Evolutionary conservation across 2,329 filamentous ascomycete species (phyloP), one percentile per base, ranked within the genome.

Genomic region (Zymoseptoria brevis): DNA sequence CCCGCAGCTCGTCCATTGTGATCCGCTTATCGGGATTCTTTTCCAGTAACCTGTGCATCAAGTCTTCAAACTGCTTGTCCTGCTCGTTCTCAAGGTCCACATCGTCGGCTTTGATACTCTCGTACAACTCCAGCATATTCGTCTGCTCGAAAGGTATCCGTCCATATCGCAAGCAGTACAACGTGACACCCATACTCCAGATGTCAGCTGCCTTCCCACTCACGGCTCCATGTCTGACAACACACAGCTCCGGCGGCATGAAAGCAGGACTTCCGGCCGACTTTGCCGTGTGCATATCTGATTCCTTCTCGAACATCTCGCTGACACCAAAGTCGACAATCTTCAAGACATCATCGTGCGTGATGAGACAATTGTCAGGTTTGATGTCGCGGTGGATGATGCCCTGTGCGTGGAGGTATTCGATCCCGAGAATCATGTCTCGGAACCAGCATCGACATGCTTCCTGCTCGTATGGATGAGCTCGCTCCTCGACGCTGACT

Each of bases 311-410:
- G 67, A 99, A 99, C 86, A 99, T 96, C 72, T 99, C 93, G 0
- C 93, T 97, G 7, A 97, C 94, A n/a, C 94, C 94, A 79, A 99
- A 99, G 74, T 97, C 94, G 56, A 96, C 91, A 64, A 99, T 88
- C 73, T 97, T 99, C 56, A 99, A 83, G n/a, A 96, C 86, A 68
- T 97, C 88, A 57, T 96, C 92, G 41, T 87, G 83, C 0, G 91
- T 96, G 48, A 99, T 79, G 7, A 99, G 82, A 56, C 96, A 87
- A 67, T 99, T 99, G 73, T 97, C 94, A 0, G 94, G 94, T 75
- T 99, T 99, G 77, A 99, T 96, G 70, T 99, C 94, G 56, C 94
- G 85, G 73, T 99, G 94, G 16, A 96, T 89, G 65, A 97, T 89
- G 7, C 93, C 92, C 75, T 97, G 94, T 0, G 89, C 87, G 75